Base-by-base conservation (phyloP, 371 early-diverging fungal species). In the Choanephora cucurbitarum region DNA sequence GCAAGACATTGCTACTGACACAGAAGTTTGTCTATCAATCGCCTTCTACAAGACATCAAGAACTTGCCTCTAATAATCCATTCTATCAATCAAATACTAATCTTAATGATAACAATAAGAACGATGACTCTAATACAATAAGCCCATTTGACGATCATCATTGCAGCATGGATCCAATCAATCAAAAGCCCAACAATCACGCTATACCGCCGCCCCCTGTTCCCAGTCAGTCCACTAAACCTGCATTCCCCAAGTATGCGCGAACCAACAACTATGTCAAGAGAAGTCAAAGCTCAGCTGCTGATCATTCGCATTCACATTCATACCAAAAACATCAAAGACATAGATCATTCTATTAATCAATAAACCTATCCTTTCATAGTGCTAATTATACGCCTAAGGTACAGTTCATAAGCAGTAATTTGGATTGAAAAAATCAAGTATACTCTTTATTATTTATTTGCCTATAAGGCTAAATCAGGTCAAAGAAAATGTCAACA, bases 151-250 rank as follows among this genome's bases (percentile, higher is more conserved):
- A 49, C 17, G 56, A 61, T 47, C 51, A 45, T 17, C 49, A 60
- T 31, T 21, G 21, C 24, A 52, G 52, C 15, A 40, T 43, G 40
- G 44, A 42, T 1, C 41, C 48, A 34, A 31, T 48, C 13, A 69
- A 77, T 60, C 28, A 60, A 15, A 62, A 66, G 33, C 69, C 70
- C 13, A 73, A 72, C 50, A 44, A 60, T 51, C 37, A 57, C 21
- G 46, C 62, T 39, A 46, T 69, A 52, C 65, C 66, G 47, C 72
- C 77, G 10, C 77, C 74, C 17, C 70, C 74, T 50, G 74, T 77
- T 22, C 77, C 77, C 21, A 52, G 60, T 32, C 77, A 77, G 60
- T 41, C 61, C 24, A 77, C 72, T 5, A 77, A 77, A 41, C 74
- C 77, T 44, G 55, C 59, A 43, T 71, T 64, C 42, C 74, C 66